Base-by-base conservation (phyloP, 2,329 filamentous ascomycete genomes). In the Parastagonospora nodorum region DNA sequence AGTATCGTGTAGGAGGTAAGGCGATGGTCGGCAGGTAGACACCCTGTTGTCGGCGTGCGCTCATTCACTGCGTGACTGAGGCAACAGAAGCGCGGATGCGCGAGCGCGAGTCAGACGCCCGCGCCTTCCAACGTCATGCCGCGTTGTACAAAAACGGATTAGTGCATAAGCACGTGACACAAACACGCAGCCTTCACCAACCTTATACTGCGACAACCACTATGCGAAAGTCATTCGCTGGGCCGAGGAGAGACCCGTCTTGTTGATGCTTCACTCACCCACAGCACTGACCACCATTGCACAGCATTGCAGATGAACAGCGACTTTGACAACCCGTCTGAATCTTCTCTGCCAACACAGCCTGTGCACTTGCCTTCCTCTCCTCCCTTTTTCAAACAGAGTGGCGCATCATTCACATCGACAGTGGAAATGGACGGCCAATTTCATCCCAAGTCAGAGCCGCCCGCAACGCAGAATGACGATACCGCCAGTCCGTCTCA, bases 101-200 rank as follows among this genome's bases (percentile, higher is more conserved):
- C 56, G 46, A 38, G 45, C 59, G 56, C 60, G 58, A 61, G 61
- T 64, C 61, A 64, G 60, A 59, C 60, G 57, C 63, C 55, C 61
- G 53, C 53, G 50, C 54, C 40, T 8, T 9, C 15, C 49, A 50
- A 61, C 61, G 63, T 64, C 61, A 66, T 66, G 58, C 58, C 48
- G 55, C 55, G 45, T 51, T 42, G 54, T 38, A 58, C 56, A 47
- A 52, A 63, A 60, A 39, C 56, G 48, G 51, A 50, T 46, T 28
- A 42, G 55, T 48, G 38, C 53, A 40, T 51, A 15, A 16, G 37
- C 51, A 54, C 53, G 48, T 52, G 53, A 57, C 51, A 30, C 14
- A 40, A 32, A 46, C 44, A 47, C n/a, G 9, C 11, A 28, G 19
- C 12, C 14, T 5, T 9, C 15, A 19, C n/a, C 28, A 28, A 27